Conservation (phyloP, 331 rosid species). For the Telfairia occidentalis region DNA sequence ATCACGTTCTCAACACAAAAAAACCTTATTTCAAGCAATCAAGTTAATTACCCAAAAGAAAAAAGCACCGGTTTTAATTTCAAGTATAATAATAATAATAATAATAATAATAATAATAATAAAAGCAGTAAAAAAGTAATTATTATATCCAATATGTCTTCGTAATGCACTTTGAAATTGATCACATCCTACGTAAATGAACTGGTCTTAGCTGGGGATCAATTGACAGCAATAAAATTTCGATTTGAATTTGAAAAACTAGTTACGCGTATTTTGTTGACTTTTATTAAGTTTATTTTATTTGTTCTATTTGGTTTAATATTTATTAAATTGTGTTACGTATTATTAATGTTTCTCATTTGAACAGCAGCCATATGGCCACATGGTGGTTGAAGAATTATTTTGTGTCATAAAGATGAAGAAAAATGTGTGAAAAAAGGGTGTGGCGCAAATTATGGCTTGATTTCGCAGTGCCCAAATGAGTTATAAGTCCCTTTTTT, state of each 20-base stretch:
- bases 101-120: neutral
- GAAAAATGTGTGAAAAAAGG: neutral
- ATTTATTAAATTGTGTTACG: neutral
- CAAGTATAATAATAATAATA: neutral
- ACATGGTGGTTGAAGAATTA: neutral
- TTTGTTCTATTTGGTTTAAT: neutral
- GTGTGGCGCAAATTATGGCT: constrained; percentile 3
- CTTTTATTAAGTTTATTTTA: neutral
- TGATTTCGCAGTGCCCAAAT: neutral
- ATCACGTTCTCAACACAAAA: neutral
- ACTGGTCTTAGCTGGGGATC: neutral
- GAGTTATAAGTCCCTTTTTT: neutral
- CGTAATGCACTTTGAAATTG: neutral
- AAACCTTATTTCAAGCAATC: neutral
- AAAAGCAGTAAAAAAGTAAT: neutral
- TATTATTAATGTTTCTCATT: neutral
- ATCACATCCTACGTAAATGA: neutral
- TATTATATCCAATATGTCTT: neutral
- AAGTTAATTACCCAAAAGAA: neutral
- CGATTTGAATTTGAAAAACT: neutral
- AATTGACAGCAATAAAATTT: neutral
- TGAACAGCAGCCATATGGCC: neutral
- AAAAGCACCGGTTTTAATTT: no score
- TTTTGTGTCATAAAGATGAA: neutral
- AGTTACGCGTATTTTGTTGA: neutral